Percentiles rank a stretch among this genome's conserved stretches.
phyloP scores from a whole-genome alignment of 148 eudicot genomes.

The Talinum fruticosum region DNA sequence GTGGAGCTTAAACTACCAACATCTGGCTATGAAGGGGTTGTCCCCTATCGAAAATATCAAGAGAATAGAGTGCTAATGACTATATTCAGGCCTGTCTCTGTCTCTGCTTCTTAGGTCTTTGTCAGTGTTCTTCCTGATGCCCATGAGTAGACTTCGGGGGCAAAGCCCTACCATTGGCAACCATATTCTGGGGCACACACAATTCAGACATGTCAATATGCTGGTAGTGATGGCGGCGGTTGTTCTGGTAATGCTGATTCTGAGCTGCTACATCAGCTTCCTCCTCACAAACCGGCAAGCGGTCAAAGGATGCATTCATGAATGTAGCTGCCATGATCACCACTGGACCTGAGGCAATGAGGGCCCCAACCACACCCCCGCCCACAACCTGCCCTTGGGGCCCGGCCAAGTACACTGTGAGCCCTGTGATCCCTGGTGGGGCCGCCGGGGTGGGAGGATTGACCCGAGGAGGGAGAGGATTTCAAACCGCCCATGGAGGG shows the following conservation, averaged over 20 bases:
- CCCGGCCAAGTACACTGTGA: slow-evolving; percentile 62
- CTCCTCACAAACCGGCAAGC: slow-evolving; percentile 55
- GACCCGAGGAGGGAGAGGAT: slow-evolving; percentile 69
- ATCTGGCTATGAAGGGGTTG: slow-evolving; percentile 2
- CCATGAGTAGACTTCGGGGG: slow-evolving; percentile 51
- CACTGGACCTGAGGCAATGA: slow-evolving; percentile 67
- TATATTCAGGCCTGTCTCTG: background rate
- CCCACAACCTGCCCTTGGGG: slow-evolving; percentile 78
- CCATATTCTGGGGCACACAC: slow-evolving; percentile 48
- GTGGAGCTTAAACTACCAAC: slow-evolving; percentile 17
- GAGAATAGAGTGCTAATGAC: slow-evolving; percentile 9
- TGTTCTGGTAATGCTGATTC: slow-evolving; percentile 34
- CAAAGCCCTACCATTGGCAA: slow-evolving; percentile 40
- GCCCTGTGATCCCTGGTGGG: slow-evolving; percentile 62
- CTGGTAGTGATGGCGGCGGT: slow-evolving; percentile 41
- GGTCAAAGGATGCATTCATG: slow-evolving; percentile 67
- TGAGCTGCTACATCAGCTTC: slow-evolving; percentile 30
- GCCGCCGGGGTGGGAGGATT: slow-evolving; percentile 61
- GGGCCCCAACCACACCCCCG: slow-evolving; percentile 66
- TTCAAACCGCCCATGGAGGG: slow-evolving; percentile 74
- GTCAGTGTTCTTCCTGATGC: slow-evolving; percentile 39
- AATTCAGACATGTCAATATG: slow-evolving; percentile 40
- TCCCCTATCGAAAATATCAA: slow-evolving; percentile 21
- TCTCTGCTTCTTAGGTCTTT: slow-evolving; percentile 27
- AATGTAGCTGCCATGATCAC: slow-evolving; percentile 70